phyloP scores from a whole-genome alignment of 2,329 filamentous ascomycete species.

The Emericellopsis cladophorae region DNA sequence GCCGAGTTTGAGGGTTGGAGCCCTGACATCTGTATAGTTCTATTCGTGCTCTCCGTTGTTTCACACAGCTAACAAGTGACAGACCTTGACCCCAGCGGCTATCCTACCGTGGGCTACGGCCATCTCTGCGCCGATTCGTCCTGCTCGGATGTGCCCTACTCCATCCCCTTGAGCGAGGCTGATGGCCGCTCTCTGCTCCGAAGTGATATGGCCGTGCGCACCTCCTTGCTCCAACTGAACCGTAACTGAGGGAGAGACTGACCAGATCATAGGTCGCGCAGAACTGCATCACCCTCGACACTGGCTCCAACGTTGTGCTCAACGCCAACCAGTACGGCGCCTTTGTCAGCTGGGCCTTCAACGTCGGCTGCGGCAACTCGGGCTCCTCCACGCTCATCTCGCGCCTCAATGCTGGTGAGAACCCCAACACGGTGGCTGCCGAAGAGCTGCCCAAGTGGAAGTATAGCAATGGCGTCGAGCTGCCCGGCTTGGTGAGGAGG shows the following conservation, averaged over 20 bases:
- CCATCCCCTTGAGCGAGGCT: constrained; percentile 27
- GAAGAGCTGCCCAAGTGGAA: constrained; percentile 36
- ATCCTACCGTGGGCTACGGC: constrained; percentile 36
- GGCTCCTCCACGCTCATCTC: constrained; percentile 24
- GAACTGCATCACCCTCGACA: constrained; percentile 20
- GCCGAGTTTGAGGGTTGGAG: constrained; percentile 5
- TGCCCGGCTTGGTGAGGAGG: constrained; percentile 26
- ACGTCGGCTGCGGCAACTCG: constrained; percentile 30
- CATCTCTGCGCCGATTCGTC: constrained; percentile 27
- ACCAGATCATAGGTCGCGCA: constrained; percentile 12
- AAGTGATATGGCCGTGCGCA: constrained; percentile 17
- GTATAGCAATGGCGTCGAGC: constrained; percentile 22
- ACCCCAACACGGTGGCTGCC: constrained; percentile 23
- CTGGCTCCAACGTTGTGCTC: constrained; percentile 17
- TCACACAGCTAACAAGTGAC: constrained; percentile 3
- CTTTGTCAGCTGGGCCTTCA: constrained; percentile 37
- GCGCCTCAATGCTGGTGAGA: constrained; percentile 29
- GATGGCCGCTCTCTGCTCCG: constrained; percentile 26
- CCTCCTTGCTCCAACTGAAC: not conserved
- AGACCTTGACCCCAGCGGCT: constrained; percentile 26
- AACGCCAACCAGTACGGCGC: constrained; percentile 40
- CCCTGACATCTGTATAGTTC: constrained; percentile 3
- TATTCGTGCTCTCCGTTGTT: too few relatives aligned
- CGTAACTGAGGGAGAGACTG: not conserved
- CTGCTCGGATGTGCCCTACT: constrained; percentile 31